Percentiles rank a stretch among this genome's conserved stretches.
Evolutionary conservation across 306 rosid genomes (phyloP).

Genomic region (cucumber (Cucumis sativus)): DNA sequence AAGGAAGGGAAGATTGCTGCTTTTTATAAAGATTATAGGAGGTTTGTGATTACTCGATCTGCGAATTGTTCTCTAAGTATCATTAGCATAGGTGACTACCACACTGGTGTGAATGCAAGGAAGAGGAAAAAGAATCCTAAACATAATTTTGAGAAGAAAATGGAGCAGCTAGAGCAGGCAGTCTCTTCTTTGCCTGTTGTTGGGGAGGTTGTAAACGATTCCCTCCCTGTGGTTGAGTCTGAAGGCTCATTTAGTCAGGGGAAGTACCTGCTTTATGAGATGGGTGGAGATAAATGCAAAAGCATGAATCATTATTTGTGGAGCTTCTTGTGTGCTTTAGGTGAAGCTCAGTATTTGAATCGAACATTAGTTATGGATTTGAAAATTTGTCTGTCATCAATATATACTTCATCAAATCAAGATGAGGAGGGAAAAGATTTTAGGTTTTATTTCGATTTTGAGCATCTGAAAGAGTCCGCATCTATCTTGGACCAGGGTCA

Average conservation of each 20-base stretch:
- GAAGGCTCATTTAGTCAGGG: conserved; percentile 62
- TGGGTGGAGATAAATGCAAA: conserved; percentile 91
- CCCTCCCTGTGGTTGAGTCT: conserved; percentile 75
- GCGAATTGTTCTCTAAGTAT: conserved; percentile 55
- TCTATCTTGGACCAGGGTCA: conserved; percentile 80
- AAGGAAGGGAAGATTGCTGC: conserved; percentile 92
- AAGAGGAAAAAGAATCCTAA: conserved; percentile 72
- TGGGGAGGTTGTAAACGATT: conserved; percentile 77
- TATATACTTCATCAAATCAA: conserved; percentile 56
- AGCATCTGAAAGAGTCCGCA: conserved; percentile 82
- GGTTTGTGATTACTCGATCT: conserved; percentile 64
- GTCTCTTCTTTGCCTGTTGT: conserved; percentile 45
- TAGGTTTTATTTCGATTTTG: conserved; percentile 91
- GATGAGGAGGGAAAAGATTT: conserved; percentile 97
- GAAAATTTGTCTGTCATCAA: conserved; percentile 78
- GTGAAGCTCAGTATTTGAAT: conserved; percentile 96
- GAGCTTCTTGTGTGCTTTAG: conserved; percentile 98
- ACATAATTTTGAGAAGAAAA: conserved; percentile 52
- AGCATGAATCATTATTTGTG: conserved; percentile 94
- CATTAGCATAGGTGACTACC: conserved; percentile 73
- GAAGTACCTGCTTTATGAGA: conserved; percentile 63
- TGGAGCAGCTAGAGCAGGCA: conserved; percentile 25
- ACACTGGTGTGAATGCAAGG: conserved; percentile 76
- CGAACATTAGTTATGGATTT: conserved; percentile 94
- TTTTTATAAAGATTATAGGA: conserved; percentile 85